Percentiles rank a stretch among this genome's conserved stretches.
These are phyloP conservation scores for Termitomyces eurrhizus DNA, from an alignment of 768 basidiomycete species.

Conservation along the genomic window DNA sequence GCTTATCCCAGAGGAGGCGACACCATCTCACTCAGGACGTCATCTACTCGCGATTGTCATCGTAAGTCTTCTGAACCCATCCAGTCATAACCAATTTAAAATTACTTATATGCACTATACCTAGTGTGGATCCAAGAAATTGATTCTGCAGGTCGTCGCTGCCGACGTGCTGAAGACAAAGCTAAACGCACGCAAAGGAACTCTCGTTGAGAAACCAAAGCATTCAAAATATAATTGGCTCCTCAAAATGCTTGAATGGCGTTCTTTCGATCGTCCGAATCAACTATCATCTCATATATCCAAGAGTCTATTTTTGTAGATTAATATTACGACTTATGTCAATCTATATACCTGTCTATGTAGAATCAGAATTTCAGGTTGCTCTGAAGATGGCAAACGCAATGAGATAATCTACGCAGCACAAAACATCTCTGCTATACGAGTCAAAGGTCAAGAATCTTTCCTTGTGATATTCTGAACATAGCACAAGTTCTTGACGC, in stretches of 20 bases:
- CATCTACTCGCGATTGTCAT: slow-evolving; percentile 17
- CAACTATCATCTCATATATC: background rate
- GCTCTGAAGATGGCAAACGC: too few species aligned
- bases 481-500: slow-evolving; percentile 33
- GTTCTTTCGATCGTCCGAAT: background rate
- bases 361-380: background rate
- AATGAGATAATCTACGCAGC: background rate
- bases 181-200: slow-evolving; percentile 21
- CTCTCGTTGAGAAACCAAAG: background rate
- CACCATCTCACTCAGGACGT: slow-evolving; percentile 47
- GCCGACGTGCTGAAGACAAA: slow-evolving; percentile 26
- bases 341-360: background rate
- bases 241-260: background rate
- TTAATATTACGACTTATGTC: background rate
- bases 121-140: slow-evolving; percentile 28
- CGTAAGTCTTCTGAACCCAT: background rate
- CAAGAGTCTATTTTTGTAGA: background rate
- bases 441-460: slow-evolving; percentile 6
- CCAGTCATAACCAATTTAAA: background rate
- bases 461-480: slow-evolving; percentile 35
- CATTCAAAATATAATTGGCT: background rate
- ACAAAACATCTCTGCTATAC: background rate
- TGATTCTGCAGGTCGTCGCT: slow-evolving; percentile 33
- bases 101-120: background rate
- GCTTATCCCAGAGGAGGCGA: slow-evolving; percentile 59